phyloP scores from a whole-genome alignment of 2,329 filamentous ascomycete species.

The Cladorrhinum sp. region DNA sequence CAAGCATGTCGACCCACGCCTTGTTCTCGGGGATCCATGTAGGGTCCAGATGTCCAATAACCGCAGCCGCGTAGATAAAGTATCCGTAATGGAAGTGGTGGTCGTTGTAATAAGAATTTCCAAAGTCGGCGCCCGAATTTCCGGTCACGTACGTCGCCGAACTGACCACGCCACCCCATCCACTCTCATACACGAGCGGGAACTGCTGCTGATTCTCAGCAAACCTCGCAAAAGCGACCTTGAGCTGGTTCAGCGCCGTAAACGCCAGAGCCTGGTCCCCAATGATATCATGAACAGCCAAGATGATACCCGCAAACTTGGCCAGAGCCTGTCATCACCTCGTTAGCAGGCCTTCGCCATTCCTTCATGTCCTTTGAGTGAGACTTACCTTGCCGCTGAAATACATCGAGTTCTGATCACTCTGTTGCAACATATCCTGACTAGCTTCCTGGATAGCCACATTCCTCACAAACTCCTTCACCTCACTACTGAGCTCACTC shows the following conservation, averaged over 20 bases:
- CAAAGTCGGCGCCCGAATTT: conserved; percentile 75
- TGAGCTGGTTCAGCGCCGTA: conserved; percentile 58
- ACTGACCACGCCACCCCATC: conserved; percentile 80
- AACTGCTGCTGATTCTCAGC: conserved; percentile 64
- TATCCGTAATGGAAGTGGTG: conserved; percentile 81
- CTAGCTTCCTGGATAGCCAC: conserved; percentile 70
- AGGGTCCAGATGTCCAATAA: conserved; percentile 76
- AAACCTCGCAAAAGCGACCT: conserved; percentile 65
- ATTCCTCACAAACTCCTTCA: conserved; percentile 57
- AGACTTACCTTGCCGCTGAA: conserved; percentile 73
- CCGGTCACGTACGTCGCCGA: conserved; percentile 68
- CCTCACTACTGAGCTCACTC: conserved; percentile 47
- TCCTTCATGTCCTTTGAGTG: conserved; percentile 32
- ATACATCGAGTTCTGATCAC: conserved; percentile 83
- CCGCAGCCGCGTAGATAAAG: conserved; percentile 80
- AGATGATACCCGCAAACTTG: conserved; percentile 70
- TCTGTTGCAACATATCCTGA: conserved; percentile 71
- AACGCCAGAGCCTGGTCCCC: conserved; percentile 56
- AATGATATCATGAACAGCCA: conserved; percentile 62
- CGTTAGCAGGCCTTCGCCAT: conserved; percentile 11
- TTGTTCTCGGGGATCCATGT: conserved; percentile 70
- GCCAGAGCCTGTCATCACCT: conserved; percentile 54
- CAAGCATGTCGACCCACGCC: conserved; percentile 77
- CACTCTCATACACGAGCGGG: conserved; percentile 64
- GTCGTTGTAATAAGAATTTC: conserved; percentile 81